Percentiles rank a stretch among this genome's conserved stretches.
Conservation (phyloP, 2,329 filamentous ascomycete genomes). For the Monilinia laxa region DNA sequence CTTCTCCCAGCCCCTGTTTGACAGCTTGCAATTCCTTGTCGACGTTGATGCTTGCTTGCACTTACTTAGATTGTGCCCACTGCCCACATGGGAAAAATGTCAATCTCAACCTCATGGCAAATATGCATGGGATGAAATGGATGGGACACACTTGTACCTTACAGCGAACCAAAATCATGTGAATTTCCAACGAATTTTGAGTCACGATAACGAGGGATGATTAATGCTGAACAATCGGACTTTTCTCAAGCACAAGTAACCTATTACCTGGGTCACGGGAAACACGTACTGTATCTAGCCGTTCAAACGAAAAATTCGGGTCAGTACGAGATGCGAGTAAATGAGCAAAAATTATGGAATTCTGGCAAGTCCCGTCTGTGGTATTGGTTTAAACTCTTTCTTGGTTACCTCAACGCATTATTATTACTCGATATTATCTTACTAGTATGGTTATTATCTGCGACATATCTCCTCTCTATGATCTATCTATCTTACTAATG, state of each 20-base stretch:
- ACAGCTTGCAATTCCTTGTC: constrained; percentile 27
- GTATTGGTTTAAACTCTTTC: constrained; percentile 6
- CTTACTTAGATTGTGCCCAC: constrained; percentile 26
- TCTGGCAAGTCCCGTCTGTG: constrained; percentile 13
- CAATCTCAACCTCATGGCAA: constrained; percentile 33
- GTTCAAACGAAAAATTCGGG: constrained; percentile 19
- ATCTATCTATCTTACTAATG: neutral
- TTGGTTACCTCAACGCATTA: constrained; percentile 15
- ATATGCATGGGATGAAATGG: constrained; percentile 2
- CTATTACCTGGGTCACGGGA: constrained; percentile 25
- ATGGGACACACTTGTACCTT: constrained; percentile 25
- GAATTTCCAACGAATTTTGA: neutral
- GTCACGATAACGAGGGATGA: constrained; percentile 1
- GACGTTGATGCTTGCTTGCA: constrained; percentile 20
- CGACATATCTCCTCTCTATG: neutral
- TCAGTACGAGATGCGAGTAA: constrained; percentile 20
- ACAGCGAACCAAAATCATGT: constrained; percentile 24
- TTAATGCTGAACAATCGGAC: constrained; percentile 20
- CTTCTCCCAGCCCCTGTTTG: constrained; percentile 29
- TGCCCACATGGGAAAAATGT: constrained; percentile 27
- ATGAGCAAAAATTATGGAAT: neutral
- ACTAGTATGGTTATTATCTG: constrained; percentile 5
- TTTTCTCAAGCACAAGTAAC: neutral
- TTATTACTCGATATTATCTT: too few relatives aligned
- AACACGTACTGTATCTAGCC: constrained; percentile 20